phyloP scores from a whole-genome alignment of 2,329 filamentous ascomycete species.

The Beauveria bassiana region DNA sequence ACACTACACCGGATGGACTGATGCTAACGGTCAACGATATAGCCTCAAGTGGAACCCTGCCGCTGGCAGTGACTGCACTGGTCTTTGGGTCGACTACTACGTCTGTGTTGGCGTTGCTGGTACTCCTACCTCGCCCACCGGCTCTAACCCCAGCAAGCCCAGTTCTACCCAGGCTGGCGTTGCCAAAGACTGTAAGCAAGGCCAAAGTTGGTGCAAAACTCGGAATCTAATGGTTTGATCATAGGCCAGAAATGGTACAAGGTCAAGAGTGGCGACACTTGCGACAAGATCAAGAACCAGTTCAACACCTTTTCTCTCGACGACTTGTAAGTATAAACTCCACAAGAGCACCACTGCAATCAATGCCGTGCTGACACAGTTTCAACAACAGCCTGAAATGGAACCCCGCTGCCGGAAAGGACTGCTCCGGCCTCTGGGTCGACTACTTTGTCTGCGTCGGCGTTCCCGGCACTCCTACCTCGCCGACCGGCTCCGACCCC shows the following conservation, averaged over 20 bases:
- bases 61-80: slow-evolving; percentile 9
- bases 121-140: slow-evolving; percentile 3
- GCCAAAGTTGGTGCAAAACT: too few relatives aligned
- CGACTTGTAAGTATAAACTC: slow-evolving; percentile 7
- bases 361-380: not conserved
- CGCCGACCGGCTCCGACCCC: slow-evolving; percentile 5
- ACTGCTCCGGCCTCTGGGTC: slow-evolving; percentile 13
- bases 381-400: slow-evolving; percentile 21
- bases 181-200: not conserved
- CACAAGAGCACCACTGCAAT: not conserved
- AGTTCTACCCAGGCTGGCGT: slow-evolving; percentile 8
- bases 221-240: not conserved
- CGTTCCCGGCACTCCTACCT: not conserved
- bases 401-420: slow-evolving; percentile 11
- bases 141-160: slow-evolving; percentile 6
- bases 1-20: not conserved
- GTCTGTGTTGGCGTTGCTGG: slow-evolving; percentile 21
- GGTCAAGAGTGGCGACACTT: slow-evolving; percentile 13
- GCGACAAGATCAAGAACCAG: slow-evolving; percentile 11
- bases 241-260: slow-evolving; percentile 10
- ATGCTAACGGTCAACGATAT: not conserved
- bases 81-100: slow-evolving; percentile 13
- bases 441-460: slow-evolving; percentile 22
- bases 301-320: slow-evolving; percentile 17
- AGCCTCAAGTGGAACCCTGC: slow-evolving; percentile 22